Conservation (phyloP, 768 basidiomycete genomes). For the Mycena albidolilacea region DNA sequence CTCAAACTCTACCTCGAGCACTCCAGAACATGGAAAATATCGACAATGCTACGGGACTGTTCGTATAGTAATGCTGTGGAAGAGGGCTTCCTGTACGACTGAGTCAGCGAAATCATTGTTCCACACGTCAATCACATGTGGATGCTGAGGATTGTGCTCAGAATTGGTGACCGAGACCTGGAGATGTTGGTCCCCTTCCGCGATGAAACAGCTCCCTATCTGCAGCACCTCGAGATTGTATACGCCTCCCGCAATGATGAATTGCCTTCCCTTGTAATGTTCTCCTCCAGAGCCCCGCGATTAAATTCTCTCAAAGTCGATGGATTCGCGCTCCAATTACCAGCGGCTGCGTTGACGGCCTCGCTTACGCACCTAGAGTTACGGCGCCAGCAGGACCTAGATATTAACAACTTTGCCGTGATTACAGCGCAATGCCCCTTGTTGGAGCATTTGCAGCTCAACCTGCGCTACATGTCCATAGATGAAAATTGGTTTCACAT, state of each 20-base stretch:
- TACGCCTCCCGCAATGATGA: background rate
- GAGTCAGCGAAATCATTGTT: background rate
- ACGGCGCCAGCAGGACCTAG: background rate
- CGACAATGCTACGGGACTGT: background rate
- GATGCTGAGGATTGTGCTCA: background rate
- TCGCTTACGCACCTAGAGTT: background rate
- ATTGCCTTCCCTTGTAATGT: background rate
- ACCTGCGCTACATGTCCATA: background rate
- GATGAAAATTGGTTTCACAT: background rate
- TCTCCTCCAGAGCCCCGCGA: background rate
- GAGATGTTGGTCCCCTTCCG: background rate
- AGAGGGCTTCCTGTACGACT: background rate
- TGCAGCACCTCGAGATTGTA: background rate
- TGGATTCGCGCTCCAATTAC: background rate
- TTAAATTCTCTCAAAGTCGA: background rate
- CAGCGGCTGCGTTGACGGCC: background rate
- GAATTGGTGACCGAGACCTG: no score
- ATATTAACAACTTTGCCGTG: background rate
- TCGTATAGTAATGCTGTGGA: background rate
- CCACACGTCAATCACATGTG: background rate
- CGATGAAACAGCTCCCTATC: background rate
- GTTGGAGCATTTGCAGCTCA: background rate
- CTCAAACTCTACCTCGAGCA: slow-evolving; percentile 1
- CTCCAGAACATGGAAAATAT: background rate
- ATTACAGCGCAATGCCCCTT: background rate